phyloP scores from a whole-genome alignment of 345 rosid species.

The Murraya koenigii region DNA sequence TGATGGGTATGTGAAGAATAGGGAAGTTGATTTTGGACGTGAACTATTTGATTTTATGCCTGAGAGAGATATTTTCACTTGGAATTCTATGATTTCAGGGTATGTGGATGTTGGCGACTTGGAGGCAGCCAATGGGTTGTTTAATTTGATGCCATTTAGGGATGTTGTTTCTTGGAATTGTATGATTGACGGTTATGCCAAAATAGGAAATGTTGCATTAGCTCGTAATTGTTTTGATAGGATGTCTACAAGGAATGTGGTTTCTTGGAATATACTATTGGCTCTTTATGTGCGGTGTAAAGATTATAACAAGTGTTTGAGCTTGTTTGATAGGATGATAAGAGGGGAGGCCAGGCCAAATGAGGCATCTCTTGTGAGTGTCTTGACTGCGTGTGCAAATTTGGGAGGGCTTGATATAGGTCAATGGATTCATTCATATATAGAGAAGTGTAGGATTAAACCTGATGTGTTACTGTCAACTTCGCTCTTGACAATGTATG shows the following conservation, averaged over 20 bases:
- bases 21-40: constrained; percentile 40
- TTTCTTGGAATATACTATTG: constrained; percentile 59
- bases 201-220: constrained; percentile 30
- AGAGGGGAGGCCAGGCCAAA: constrained; percentile 44
- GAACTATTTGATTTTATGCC: constrained; percentile 50
- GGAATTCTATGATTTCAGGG: constrained; percentile 70
- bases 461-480: constrained; percentile 55
- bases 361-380: constrained; percentile 51
- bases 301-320: constrained; percentile 45
- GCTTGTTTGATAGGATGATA: constrained; percentile 48
- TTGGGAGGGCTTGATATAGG: constrained; percentile 48
- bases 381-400: constrained; percentile 56
- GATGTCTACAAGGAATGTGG: constrained; percentile 50
- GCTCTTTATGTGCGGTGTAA: constrained; percentile 52
- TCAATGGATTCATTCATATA: constrained; percentile 43
- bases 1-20: constrained; percentile 45
- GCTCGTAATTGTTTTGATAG: constrained; percentile 42
- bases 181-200: constrained; percentile 57
- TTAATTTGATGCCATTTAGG: constrained; percentile 41
- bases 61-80: constrained; percentile 47
- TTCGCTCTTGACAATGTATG: constrained; percentile 55
- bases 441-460: constrained; percentile 32
- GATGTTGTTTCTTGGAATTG: constrained; percentile 62
- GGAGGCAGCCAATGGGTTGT: constrained; percentile 42
- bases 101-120: constrained; percentile 36